A percentile compares a stretch with the other conserved stretches of the same genome.
These are phyloP conservation scores for Komagataella populi DNA, from an alignment of 805 yeast genomes.

Conservation along the genomic window DNA sequence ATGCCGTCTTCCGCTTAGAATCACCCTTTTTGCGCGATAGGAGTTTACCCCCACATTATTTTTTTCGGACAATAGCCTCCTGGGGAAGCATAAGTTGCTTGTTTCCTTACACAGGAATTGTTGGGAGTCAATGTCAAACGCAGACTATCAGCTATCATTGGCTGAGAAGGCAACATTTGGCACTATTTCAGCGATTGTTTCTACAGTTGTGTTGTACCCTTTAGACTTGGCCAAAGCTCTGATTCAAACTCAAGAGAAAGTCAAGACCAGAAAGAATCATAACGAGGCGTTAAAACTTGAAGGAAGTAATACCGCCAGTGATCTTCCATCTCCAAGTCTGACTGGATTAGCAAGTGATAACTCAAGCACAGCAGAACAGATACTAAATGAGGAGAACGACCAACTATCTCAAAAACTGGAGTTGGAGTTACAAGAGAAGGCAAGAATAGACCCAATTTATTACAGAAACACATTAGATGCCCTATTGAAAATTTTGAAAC, in stretches of 20 bases:
- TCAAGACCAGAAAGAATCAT: constrained; percentile 19
- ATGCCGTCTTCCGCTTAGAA: neutral
- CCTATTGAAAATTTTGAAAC: constrained; percentile 37
- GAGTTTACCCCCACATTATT: neutral
- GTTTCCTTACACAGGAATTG: neutral
- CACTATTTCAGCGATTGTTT: constrained; percentile 68
- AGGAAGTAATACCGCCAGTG: constrained; percentile 1
- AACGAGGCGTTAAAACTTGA: constrained; percentile 2
- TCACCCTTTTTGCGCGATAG: neutral
- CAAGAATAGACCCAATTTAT: neutral
- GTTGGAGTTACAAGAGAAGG: neutral
- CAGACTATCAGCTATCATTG: constrained; percentile 27
- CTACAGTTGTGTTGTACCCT: constrained; percentile 72
- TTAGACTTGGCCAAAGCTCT: constrained; percentile 66
- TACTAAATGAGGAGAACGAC: constrained; percentile 11
- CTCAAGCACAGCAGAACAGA: constrained; percentile 6
- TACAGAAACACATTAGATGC: constrained; percentile 55
- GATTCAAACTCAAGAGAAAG: constrained; percentile 55
- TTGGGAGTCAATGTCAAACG: neutral
- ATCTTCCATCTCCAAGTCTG: neutral
- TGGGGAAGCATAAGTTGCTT: neutral
- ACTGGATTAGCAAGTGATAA: neutral
- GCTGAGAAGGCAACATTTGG: constrained; percentile 75
- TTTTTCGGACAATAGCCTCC: neutral
- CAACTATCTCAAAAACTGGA: neutral